These are phyloP conservation scores for Talaromyces sp. DNA, from an alignment of 2,329 filamentous ascomycete genomes.

Conservation along the genomic window DNA sequence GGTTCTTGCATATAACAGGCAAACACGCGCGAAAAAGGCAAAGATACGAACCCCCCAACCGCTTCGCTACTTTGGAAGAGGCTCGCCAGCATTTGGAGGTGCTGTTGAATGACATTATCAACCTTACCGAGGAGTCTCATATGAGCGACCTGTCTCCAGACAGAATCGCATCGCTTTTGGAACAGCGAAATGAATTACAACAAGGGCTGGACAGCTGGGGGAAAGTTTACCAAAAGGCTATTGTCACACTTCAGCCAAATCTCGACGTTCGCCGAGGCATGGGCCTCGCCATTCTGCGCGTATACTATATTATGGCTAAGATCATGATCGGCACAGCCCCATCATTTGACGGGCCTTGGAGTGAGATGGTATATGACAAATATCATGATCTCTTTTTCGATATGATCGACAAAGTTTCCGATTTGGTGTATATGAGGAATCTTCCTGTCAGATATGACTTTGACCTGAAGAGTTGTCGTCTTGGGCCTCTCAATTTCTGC, in stretches of 20 bases:
- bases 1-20: conserved; percentile 2
- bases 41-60: neutral
- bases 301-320: conserved; percentile 6
- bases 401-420: neutral
- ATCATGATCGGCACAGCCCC: conserved; percentile 7
- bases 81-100: conserved; percentile 7
- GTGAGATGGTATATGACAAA: conserved; percentile 7
- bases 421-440: conserved; percentile 1
- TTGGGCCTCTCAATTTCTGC: conserved; percentile 6
- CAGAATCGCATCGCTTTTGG: neutral
- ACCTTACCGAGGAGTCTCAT: neutral
- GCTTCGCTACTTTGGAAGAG: conserved; percentile 2
- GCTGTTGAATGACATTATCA: neutral
- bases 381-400: conserved; percentile 4
- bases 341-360: neutral
- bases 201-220: neutral
- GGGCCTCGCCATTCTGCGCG: neutral
- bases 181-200: neutral
- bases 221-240: neutral
- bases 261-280: conserved; percentile 1
- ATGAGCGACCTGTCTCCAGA: neutral
- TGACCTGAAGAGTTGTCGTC: neutral
- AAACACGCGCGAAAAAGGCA: neutral
- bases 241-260: neutral
- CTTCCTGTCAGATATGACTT: neutral